These are phyloP conservation scores for Atkinsonella texensis DNA, from an alignment of 2,329 filamentous ascomycete genomes.

Conservation along the genomic window DNA sequence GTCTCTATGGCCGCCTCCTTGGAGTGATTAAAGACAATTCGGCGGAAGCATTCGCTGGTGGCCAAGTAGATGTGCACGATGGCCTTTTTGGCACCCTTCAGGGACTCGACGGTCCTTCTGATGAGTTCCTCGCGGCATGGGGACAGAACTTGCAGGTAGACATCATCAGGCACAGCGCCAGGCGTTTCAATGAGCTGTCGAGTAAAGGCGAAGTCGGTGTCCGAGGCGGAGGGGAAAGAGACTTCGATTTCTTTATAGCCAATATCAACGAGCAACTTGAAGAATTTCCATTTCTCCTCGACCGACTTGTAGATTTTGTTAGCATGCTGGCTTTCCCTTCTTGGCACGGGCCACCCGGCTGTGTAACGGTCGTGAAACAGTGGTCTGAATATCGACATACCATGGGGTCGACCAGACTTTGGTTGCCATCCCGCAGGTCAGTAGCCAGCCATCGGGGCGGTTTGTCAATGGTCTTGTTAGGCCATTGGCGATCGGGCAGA, in stretches of 20 bases:
- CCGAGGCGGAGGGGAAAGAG: constrained; percentile 86
- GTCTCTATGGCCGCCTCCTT: constrained; percentile 72
- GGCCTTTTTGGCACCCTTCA: constrained; percentile 83
- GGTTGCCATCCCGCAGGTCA: constrained; percentile 78
- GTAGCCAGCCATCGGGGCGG: constrained; percentile 85
- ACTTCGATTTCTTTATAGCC: constrained; percentile 98
- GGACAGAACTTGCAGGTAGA: constrained; percentile 83
- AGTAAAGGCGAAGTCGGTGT: constrained; percentile 95
- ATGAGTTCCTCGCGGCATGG: constrained; percentile 91
- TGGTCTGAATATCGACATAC: constrained; percentile 31
- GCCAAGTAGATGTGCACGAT: constrained; percentile 94
- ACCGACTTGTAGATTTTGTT: constrained; percentile 50
- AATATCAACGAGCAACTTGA: constrained; percentile 82
- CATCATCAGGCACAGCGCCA: constrained; percentile 73
- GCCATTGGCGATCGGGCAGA: constrained; percentile 69
- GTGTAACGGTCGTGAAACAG: too few relatives aligned
- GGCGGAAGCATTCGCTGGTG: constrained; percentile 89
- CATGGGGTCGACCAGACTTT: constrained; percentile 89
- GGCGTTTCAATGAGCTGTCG: constrained; percentile 75
- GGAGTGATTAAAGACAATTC: constrained; percentile 78
- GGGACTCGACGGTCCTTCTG: constrained; percentile 73
- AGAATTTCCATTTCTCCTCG: constrained; percentile 90
- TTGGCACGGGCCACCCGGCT: too few relatives aligned
- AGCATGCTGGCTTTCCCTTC: too few relatives aligned
- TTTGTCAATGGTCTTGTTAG: constrained; percentile 68